Conservation (phyloP, 495 filamentous ascomycete genomes). For the Opeltia flavorubescens region DNA sequence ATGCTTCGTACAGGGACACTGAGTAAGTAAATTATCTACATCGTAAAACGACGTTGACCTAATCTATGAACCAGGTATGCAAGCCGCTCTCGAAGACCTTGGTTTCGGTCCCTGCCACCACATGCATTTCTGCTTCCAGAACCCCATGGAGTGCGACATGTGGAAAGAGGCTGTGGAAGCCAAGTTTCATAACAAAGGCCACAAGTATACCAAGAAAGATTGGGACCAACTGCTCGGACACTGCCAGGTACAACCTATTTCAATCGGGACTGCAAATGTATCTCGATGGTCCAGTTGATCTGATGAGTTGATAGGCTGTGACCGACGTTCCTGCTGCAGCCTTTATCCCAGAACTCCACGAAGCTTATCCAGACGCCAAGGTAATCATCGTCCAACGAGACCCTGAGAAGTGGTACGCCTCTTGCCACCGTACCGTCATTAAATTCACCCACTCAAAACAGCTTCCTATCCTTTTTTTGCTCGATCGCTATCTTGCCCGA, state of each 20-base stretch:
- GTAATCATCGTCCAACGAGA: slow-evolving; percentile 50
- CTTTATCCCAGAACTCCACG: slow-evolving; percentile 52
- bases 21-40: background rate
- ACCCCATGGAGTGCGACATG: slow-evolving; percentile 42
- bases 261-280: slow-evolving; percentile 1
- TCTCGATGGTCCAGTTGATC: background rate
- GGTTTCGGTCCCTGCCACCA: slow-evolving; percentile 52
- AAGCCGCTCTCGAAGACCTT: slow-evolving; percentile 42
- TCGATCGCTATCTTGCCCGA: background rate
- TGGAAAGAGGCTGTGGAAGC: slow-evolving; percentile 53
- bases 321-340: slow-evolving; percentile 52
- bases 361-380: slow-evolving; percentile 57
- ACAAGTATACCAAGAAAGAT: slow-evolving; percentile 46
- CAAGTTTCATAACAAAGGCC: slow-evolving; percentile 45
- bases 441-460: background rate
- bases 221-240: slow-evolving; percentile 55
- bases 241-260: slow-evolving; percentile 37
- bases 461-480: background rate
- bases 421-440: slow-evolving; percentile 10
- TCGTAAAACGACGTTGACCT: background rate
- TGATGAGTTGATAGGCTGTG: slow-evolving; percentile 28
- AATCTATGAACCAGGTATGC: slow-evolving; percentile 30
- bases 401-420: slow-evolving; percentile 43
- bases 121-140: slow-evolving; percentile 42
- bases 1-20: slow-evolving; percentile 1